Evolutionary conservation across 768 basidiomycete genomes (phyloP), one percentile per base, ranked within the genome.

Genomic region (Amanita polypyramis): DNA sequence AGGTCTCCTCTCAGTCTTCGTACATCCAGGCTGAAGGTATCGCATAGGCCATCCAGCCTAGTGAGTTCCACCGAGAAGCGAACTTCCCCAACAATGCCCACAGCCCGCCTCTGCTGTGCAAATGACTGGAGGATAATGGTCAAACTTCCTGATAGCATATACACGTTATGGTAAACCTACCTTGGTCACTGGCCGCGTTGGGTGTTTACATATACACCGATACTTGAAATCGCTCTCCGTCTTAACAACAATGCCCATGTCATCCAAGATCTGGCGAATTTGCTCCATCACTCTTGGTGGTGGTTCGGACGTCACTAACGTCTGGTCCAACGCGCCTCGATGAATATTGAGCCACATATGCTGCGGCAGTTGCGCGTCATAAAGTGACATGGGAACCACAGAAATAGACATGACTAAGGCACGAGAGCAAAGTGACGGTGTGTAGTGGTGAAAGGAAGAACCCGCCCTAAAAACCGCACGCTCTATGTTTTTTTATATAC

Each of bases 1-100:
- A 93, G 65, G 60, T 84, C 85, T 9, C 94, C 94, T 64, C 87
- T 90, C 61, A 95, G 61, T 47, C 94, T 72, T 53, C 93, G 75
- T 57, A 96, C 84, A 62, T 96, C 93, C 43, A 97, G 70, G 62
- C 82, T 83, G 59, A 87, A 92, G 27, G 90, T 86, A 51, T 81
- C 84, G 50, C 82, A 80, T 49, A 97, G 72, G 48, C 87, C 80
- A 55, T 83, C 82, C 50, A 98, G 70, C 53, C 81, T 73, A 17
- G 94, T 96, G 35, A 98, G 68, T 69, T 98, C 95, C 50, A 96
- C 81, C 3, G 83, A 86, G 68, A 97, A 95, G 49, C 86, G 80
- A 49, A 98, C 88, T 73, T 97, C 94, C 56, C 88, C 94, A 30
- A 84, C 85, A 32, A 77, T 72, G 58, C 97, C 94, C 50, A 84